Conservation (phyloP, 148 eudicot species). For the Drosera capensis region DNA sequence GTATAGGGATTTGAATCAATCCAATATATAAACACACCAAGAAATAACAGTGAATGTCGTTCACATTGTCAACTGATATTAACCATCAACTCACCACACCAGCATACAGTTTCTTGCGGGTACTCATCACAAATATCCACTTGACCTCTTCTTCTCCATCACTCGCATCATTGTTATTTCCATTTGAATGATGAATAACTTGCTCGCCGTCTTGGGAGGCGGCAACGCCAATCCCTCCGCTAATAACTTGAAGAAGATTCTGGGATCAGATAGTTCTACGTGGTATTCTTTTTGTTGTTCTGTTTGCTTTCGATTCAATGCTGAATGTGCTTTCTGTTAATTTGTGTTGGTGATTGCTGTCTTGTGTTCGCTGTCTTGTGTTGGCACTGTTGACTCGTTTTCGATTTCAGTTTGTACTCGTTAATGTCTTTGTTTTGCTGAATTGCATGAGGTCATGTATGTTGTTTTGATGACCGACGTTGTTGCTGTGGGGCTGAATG, state of each 20-base stretch:
- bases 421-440: too few species aligned
- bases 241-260: slow-evolving; percentile 25
- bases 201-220: slow-evolving; percentile 47
- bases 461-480: too few species aligned
- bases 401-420: too few species aligned
- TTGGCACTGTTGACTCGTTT: too few species aligned
- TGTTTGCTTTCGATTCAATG: neutral
- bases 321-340: too few species aligned
- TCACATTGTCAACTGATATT: slow-evolving; percentile 5
- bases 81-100: slow-evolving; percentile 92
- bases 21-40: too few species aligned
- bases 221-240: slow-evolving; percentile 33
- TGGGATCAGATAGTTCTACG: slow-evolving; percentile 18
- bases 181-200: too few species aligned
- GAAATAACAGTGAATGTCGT: neutral
- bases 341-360: too few species aligned
- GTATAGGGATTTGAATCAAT: slow-evolving; percentile 9
- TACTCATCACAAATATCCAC: slow-evolving; percentile 93
- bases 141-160: slow-evolving; percentile 21
- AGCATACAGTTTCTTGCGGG: slow-evolving; percentile 58
- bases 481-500: too few species aligned
- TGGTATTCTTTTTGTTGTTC: neutral
- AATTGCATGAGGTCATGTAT: too few species aligned
- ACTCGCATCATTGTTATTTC: too few species aligned
- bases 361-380: too few species aligned